Evolutionary conservation across 768 basidiomycete genomes (phyloP).

Genomic region (Macrolepiota dolichaula): DNA sequence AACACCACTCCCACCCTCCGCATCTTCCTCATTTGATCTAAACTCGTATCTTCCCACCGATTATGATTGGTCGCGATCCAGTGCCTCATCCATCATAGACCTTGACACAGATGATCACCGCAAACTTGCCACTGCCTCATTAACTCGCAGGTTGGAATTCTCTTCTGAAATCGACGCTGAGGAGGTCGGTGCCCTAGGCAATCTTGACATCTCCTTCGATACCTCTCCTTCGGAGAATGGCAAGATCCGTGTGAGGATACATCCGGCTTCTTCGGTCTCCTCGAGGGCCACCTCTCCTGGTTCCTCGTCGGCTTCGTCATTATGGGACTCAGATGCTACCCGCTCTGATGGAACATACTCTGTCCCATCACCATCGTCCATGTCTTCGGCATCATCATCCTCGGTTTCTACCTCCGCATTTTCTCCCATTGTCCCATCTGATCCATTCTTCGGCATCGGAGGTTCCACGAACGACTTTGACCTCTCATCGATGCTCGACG

Average conservation of each 20-base stretch:
- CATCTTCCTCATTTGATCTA: conserved; percentile 43
- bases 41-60: conserved; percentile 46
- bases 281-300: conserved; percentile 35
- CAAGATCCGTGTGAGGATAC: conserved; percentile 71
- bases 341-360: conserved; percentile 14
- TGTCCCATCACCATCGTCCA: conserved; percentile 23
- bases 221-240: conserved; percentile 60
- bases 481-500: conserved; percentile 31
- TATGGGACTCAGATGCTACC: conserved; percentile 14
- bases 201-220: conserved; percentile 73
- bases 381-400: conserved; percentile 36
- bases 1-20: conserved; percentile 39
- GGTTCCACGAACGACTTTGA: conserved; percentile 33
- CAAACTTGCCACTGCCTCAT: conserved; percentile 27
- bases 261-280: conserved; percentile 50
- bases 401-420: conserved; percentile 18
- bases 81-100: conserved; percentile 22
- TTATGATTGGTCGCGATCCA: conserved; percentile 50
- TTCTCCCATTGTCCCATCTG: conserved; percentile 18
- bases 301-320: conserved; percentile 17
- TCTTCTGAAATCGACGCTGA: conserved; percentile 44
- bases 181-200: conserved; percentile 45
- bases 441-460: conserved; percentile 62
- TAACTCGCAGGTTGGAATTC: conserved; percentile 54
- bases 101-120: conserved; percentile 27